Base-by-base conservation (phyloP, 2,329 filamentous ascomycete species). In the Fusarium nanum region DNA sequence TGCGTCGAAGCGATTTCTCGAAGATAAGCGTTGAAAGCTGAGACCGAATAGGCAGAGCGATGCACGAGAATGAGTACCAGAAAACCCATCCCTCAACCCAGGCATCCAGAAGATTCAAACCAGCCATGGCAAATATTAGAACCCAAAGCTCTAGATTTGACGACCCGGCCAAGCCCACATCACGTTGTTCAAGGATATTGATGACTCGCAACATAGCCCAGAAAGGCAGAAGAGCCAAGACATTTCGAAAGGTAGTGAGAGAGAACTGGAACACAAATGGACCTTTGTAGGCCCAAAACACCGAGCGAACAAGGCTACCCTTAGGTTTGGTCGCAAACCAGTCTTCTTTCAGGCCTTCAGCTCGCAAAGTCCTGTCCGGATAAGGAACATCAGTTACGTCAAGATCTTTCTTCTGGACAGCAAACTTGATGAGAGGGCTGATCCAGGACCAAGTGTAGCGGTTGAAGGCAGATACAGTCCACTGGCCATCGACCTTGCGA, bases 1-100 rank as follows among this genome's bases (percentile, higher is more conserved):
- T 95, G 50, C 90, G 87, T 45, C 90, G 86, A 84, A 94, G 88
- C 0, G 91, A 87, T 77, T 96, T 96, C 64, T 90, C 87, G 72
- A 94, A 95, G 18, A 95, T 87, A 10, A 93, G 83, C 1, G 91
- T 86, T 3, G 91, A 89, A 4, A 96, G 81, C 73, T 94, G 90
- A 28, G 89, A 86, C 54, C 91, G 88, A 18, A 94, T 82, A 0
- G 91, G 90, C 25, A 93, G 83, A 47, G 85, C 85, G 13, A 94
- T 76, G 54, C 88, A 85, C 1, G 86, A 84, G 78, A 86, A 90
- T 0, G 87, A 88, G 49, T 91, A 81, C 90, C 91, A 94, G 72
- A 87, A 89, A 18, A 91, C 78, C 82, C 87, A 90, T 3, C 87
- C 83, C 73, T 93, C 91, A 32, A 91, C 78, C 82, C 87, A 91